Evolutionary conservation across 2,329 filamentous ascomycete species (phyloP).

Genomic region (Catunica adiposa): DNA sequence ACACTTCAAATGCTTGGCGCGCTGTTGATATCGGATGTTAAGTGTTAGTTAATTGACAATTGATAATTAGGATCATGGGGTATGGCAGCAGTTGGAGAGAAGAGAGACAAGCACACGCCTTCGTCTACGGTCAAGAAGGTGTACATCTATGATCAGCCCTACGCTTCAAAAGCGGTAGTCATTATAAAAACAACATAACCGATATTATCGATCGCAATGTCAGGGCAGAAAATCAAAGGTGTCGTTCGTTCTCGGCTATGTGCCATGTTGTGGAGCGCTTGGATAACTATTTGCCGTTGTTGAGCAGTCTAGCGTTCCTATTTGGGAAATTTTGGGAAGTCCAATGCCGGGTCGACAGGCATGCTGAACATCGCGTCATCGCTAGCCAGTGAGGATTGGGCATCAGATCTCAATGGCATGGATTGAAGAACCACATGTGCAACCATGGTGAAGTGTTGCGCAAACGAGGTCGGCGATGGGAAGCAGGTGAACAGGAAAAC

Average conservation of each 20-base stretch:
- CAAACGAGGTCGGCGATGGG: neutral
- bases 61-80: neutral
- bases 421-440: neutral
- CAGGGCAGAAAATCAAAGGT: neutral
- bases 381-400: slow-evolving; percentile 7
- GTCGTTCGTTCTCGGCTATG: too few relatives aligned
- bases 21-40: slow-evolving; percentile 21
- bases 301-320: neutral
- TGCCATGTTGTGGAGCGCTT: neutral
- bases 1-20: slow-evolving; percentile 57
- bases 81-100: neutral
- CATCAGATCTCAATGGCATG: slow-evolving; percentile 1
- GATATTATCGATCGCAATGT: neutral
- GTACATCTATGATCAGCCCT: too few relatives aligned
- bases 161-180: too few relatives aligned
- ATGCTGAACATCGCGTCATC: slow-evolving; percentile 3
- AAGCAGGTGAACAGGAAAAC: neutral
- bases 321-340: neutral
- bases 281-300: neutral
- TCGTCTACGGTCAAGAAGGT: too few relatives aligned
- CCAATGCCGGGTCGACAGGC: neutral
- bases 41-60: too few relatives aligned
- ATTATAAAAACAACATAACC: too few relatives aligned
- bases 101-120: neutral
- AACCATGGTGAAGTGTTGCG: neutral